Base-by-base conservation (phyloP, 2,329 filamentous ascomycete genomes). In the Penicillium freii region DNA sequence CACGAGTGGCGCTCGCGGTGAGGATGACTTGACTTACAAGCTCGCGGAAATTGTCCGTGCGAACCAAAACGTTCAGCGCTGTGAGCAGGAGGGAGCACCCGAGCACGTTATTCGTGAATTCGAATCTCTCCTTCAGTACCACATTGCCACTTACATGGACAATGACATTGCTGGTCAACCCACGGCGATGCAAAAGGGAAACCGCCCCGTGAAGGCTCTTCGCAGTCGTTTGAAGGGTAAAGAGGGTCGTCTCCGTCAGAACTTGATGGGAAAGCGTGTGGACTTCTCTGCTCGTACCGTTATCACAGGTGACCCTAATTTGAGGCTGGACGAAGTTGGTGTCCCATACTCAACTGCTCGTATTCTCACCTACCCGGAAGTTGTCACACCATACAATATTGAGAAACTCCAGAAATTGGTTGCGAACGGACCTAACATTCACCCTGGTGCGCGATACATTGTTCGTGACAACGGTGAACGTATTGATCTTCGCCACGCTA, bases 21-120 rank as follows among this genome's bases (percentile, higher is more conserved):
- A 99, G 78, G 94, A 99, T 75, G 95, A 99, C 82, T 84, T 99
- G 83, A 99, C 94, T 0, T 99, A 97, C 84, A 99, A 99, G 79
- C 82, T 99, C 33, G 92, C 92, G 69, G 94, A 99, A 77, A 97
- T 99, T 69, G 94, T 99, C 67, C 92, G 94, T 65, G 93, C 94
- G 67, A 99, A 99, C 78, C 89, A 90, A 66, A 97, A 96, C 68
- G 92, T 99, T 56, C 87, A 90, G 66, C 88, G 94, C 66, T 94
- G 92, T 59, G 91, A 96, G 69, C 86, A 90, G 58, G 92, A 97
- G 74, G 94, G 94, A 56, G 92, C 92, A 4, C 92, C 94, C 0
- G 87, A 90, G 62, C 94, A 99, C 76, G 91, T 97, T 64, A 86
- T 92, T 17, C 85, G 87, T 58, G 94, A 99, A 69, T 97, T 97